Base-by-base conservation (phyloP, 345 rosid genomes). In the Salix viminalis region DNA sequence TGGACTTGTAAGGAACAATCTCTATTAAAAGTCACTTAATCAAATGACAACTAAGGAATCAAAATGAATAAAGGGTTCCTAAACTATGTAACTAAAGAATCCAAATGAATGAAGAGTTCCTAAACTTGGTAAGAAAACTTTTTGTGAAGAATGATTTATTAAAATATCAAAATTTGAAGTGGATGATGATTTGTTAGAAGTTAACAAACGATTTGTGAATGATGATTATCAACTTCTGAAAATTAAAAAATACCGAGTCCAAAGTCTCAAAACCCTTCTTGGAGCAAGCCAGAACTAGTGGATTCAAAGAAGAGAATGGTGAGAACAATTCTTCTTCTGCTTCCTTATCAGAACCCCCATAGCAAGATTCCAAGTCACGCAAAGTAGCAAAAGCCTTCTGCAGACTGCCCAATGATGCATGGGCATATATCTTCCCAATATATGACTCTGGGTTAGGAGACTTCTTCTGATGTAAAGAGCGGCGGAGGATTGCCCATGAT, bases 241-340 rank as follows among this genome's bases (percentile, higher is more conserved):
- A 34, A 70, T 44, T 69, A 79, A 50, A 72, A 75, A 79, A 87
- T 91, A 93, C 98, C 76, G 80, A 80, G 83, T 96, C 98, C 87
- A 96, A 80, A 42, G 97, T 89, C 87, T 86, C 97, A 73, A 90
- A 93, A 54, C 97, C 97, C 71, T 89, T 93, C 86, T 86, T 88
- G 77, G 94, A 83, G 91, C 95, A 96, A 1, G 97, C 97, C 79
- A 88, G 79, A 70, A 85, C 99, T 83, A 96, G 82, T 6, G 99
- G 97, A 71, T 86, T 39, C 70, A 96, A 76, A 15, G 92, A 91
- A 79, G 92, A 89, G 79, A 96, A 96, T 42, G 99, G 99, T 11
- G 97, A 96, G 79, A 96, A 90, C 78, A 91, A 15, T 77, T 92
- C 97, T 84, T 84, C 92, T 69, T 69, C 80, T 62, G 71, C 60